Evolutionary conservation across 164 flowering plant species (phyloP).

Genomic region (Brasenia schreberi): DNA sequence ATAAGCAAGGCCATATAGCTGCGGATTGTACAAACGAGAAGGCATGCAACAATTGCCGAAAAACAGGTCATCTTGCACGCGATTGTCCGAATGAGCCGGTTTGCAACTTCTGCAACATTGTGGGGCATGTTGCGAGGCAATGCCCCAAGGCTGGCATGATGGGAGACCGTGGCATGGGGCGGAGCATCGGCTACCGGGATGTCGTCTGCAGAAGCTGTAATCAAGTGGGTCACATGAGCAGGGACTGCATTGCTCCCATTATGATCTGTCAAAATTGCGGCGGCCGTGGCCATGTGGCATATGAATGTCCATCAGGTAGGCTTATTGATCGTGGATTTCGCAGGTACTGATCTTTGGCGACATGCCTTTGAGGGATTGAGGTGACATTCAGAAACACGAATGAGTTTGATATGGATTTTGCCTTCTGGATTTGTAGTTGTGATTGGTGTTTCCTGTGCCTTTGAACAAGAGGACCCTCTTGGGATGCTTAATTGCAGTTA

Average conservation of each 20-base stretch:
- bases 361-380: neutral
- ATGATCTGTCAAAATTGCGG: constrained; percentile 36
- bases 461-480: neutral
- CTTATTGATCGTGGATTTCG: constrained; percentile 17
- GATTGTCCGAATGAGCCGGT: constrained; percentile 49
- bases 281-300: constrained; percentile 30
- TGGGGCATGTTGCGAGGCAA: constrained; percentile 78
- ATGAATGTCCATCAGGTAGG: constrained; percentile 29
- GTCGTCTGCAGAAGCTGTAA: constrained; percentile 27
- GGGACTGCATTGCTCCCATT: constrained; percentile 1
- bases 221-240: constrained; percentile 32
- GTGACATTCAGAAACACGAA: neutral
- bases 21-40: constrained; percentile 39
- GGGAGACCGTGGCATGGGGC: constrained; percentile 9
- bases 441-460: neutral
- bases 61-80: constrained; percentile 50
- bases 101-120: constrained; percentile 48
- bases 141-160: constrained; percentile 41
- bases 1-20: constrained; percentile 41
- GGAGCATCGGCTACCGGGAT: constrained; percentile 12
- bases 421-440: neutral
- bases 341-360: constrained; percentile 12
- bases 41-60: constrained; percentile 44
- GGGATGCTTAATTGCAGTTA: neutral
- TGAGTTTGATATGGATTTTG: neutral